These are phyloP conservation scores for Geranium rotundifolium DNA, from an alignment of 345 rosid species.

Conservation along the genomic window DNA sequence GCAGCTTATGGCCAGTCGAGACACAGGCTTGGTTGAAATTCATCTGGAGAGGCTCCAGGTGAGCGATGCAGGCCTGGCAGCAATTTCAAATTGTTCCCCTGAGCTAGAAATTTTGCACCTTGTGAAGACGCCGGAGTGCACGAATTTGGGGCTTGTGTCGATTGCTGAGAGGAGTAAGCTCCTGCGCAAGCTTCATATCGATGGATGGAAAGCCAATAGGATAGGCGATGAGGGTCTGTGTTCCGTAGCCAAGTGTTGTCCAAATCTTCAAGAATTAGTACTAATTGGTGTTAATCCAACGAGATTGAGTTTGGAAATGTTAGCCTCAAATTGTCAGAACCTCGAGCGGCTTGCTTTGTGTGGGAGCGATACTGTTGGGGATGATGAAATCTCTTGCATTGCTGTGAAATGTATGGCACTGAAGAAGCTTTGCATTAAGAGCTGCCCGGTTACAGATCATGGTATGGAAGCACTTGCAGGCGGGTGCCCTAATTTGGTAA, in stretches of 20 bases:
- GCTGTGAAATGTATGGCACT: conserved; percentile 54
- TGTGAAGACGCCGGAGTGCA: conserved; percentile 60
- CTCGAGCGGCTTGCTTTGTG: conserved; percentile 69
- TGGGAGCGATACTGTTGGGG: conserved; percentile 68
- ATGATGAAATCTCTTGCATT: conserved; percentile 48
- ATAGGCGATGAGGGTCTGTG: conserved; percentile 58
- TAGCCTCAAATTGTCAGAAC: conserved; percentile 52
- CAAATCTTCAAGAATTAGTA: conserved; percentile 63
- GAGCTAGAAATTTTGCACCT: conserved; percentile 63
- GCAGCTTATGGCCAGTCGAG: conserved; percentile 29
- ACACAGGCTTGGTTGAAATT: conserved; percentile 40
- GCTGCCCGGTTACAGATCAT: conserved; percentile 44
- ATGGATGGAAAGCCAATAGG: conserved; percentile 21
- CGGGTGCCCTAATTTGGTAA: conserved; percentile 76
- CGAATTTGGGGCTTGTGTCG: conserved; percentile 39
- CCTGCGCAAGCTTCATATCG: conserved; percentile 65
- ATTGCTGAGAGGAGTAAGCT: conserved; percentile 48
- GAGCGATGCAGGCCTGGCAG: conserved; percentile 42
- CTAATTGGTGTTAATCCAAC: conserved; percentile 65
- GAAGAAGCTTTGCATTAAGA: conserved; percentile 71
- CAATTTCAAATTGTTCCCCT: conserved; percentile 37
- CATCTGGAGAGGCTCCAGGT: conserved; percentile 67
- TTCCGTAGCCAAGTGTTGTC: conserved; percentile 44
- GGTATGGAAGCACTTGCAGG: conserved; percentile 61
- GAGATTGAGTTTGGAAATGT: conserved; percentile 35